Evolutionary conservation across 352 stramenopile species (phyloP).

Genomic region (Globisporangium perplexum): DNA sequence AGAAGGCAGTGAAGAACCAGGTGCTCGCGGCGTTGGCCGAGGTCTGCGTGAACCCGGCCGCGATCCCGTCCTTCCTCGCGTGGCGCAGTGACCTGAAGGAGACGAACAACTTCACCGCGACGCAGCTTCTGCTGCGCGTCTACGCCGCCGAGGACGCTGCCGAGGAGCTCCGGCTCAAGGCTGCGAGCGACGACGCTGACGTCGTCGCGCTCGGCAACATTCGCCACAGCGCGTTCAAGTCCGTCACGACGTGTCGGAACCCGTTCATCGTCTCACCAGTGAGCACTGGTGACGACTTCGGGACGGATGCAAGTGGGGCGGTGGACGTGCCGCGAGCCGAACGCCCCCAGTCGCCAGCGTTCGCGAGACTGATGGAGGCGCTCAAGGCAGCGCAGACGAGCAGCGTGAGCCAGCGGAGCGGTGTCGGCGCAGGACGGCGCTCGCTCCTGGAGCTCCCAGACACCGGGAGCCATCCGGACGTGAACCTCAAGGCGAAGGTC

Average conservation of each 20-base stretch:
- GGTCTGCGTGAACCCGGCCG: slow-evolving; percentile 64
- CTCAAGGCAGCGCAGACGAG: slow-evolving; percentile 40
- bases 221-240: slow-evolving; percentile 45
- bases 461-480: slow-evolving; percentile 28
- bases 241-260: slow-evolving; percentile 35
- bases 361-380: slow-evolving; percentile 65
- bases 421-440: background rate
- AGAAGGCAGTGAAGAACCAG: slow-evolving; percentile 55
- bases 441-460: slow-evolving; percentile 29
- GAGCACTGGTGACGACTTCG: background rate
- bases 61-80: slow-evolving; percentile 54
- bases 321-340: slow-evolving; percentile 5
- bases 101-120: slow-evolving; percentile 42
- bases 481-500: slow-evolving; percentile 73
- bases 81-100: slow-evolving; percentile 51
- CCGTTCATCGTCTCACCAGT: slow-evolving; percentile 31
- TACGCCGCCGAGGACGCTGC: slow-evolving; percentile 57
- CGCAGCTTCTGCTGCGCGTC: slow-evolving; percentile 57
- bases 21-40: slow-evolving; percentile 55
- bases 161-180: slow-evolving; percentile 20
- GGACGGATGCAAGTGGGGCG: background rate
- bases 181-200: background rate
- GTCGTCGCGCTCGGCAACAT: slow-evolving; percentile 24
- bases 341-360: slow-evolving; percentile 51
- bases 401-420: too few species aligned